Evolutionary conservation across 2,329 filamentous ascomycete genomes (phyloP), one percentile per base, ranked within the genome.

Genomic region (Fusarium paranaense): DNA sequence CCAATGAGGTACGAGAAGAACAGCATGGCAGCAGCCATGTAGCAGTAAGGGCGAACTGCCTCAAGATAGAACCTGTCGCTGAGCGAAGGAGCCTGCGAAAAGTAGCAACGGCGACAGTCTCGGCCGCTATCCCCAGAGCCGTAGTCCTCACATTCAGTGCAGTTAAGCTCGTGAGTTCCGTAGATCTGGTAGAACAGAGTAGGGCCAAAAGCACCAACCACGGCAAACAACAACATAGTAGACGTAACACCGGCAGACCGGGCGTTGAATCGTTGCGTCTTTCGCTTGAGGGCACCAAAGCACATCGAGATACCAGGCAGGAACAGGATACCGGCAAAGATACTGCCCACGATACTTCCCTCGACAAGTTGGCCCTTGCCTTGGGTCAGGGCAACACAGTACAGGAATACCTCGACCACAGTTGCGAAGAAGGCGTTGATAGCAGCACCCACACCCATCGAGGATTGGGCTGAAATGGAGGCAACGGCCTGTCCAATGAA

Each of bases 351-450:
- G 77, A 99, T 95, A 83, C 95, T 98, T 59, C 97, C 97, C 83
- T 99, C 97, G 2, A 99, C 97, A 35, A 99, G 90, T 79, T 93
- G 92, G 3, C 93, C 93, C 83, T 99, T 99, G 73, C 97, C 97
- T 82, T 99, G 93, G 25, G 92, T 94, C 52, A 99, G 88, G 18
- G 97, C 97, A 63, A 98, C 92, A 81, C 97, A 98, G 84, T 99
- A 99, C 25, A 99, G 90, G 82, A 97, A 99, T 2, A 99, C 97
- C 81, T 99, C 97, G 11, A 99, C 97, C 25, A 99, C 88, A 2
- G 97, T 99, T 14, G 95, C 98, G 86, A 99, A 99, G 83, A 99
- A 97, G 56, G 97, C 97, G 78, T 99, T 99, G 86, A 98, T 94
- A 35, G 96, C 97, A 32, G 97, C 97, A 80, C 97, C 97, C 10